Evolutionary conservation across 345 rosid genomes (phyloP).

Genomic region (Salix koriyanagi): DNA sequence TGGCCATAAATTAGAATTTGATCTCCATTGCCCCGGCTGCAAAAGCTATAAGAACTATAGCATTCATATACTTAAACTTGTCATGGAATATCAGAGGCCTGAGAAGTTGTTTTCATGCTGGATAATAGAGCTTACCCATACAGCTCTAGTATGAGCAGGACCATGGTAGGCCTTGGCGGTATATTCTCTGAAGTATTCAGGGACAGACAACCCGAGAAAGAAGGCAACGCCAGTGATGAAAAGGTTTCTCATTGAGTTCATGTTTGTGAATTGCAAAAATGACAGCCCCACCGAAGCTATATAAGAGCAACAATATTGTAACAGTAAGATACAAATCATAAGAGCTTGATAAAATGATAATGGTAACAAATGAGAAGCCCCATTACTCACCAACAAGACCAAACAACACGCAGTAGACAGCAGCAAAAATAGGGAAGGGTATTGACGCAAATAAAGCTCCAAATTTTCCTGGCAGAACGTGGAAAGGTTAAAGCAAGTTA

Average conservation of each 20-base stretch:
- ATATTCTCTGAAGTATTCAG: conserved; percentile 85
- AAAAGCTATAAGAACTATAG: not conserved
- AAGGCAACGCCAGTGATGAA: conserved; percentile 80
- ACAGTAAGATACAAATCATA: not conserved
- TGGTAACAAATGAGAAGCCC: not conserved
- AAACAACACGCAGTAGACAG: conserved; percentile 78
- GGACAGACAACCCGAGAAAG: conserved; percentile 83
- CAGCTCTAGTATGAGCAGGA: conserved; percentile 83
- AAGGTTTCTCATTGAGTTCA: conserved; percentile 97
- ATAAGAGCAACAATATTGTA: not conserved
- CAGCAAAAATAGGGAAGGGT: conserved; percentile 94
- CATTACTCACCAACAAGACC: conserved; percentile 75
- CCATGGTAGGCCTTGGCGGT: conserved; percentile 74
- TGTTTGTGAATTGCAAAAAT: conserved; percentile 93
- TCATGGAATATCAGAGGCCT: not conserved
- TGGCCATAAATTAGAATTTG: not conserved
- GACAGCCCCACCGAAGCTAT: conserved; percentile 93
- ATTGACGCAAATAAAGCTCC: conserved; percentile 96
- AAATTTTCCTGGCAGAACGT: conserved; percentile 63
- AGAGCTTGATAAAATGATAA: not conserved
- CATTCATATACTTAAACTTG: not conserved
- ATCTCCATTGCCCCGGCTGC: not conserved
- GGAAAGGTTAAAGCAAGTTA: not conserved
- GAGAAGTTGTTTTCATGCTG: not conserved
- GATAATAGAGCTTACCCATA: conserved; percentile 56